Base-by-base conservation (phyloP, 2,329 filamentous ascomycete genomes). In the Didymella pomorum region DNA sequence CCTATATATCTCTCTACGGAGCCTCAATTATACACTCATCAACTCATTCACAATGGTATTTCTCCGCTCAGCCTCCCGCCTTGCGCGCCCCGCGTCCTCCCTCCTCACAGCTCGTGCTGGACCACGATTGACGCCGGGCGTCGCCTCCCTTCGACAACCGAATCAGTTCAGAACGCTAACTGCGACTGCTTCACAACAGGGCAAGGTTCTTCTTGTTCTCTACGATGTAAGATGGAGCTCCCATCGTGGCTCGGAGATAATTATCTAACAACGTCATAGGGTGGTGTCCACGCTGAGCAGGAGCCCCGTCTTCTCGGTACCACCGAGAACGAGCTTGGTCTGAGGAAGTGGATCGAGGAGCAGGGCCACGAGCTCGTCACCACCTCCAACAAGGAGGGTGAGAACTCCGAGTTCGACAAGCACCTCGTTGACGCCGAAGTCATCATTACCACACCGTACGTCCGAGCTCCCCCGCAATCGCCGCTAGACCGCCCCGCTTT, bases 391-490 rank as follows among this genome's bases (percentile, higher is more conserved):
- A 99, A 99, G 85, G 95, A 99, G 72, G 90, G 92, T 68, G 90
- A 92, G 82, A 86, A 90, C 85, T 98, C 94, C 61, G 90, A 86
- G 69, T 98, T 99, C 71, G 95, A 98, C 81, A 86, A 93, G 83
- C 92, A 99, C 83, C 87, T 99, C 54, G 93, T 95, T 62, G 95
- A 98, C 77, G 93, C 95, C 63, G 95, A 99, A 81, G 85, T 99
- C 80, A 98, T 99, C 86, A 98, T 99, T 82, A 99, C 95, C 70
- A 99, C 95, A 58, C 95, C 95, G 91, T 97, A 80, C 73, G 84
- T 71, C 29, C 60, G 46, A 69, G 63, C 68, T 73, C 64, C 69
- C 68, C 68, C 71, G 69, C 71, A 71, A 71, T 61, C 49, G 51
- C 43, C 61, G 55, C 61, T 62, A 65, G 52, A 61, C 50, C 51